A percentile compares a stretch with the other conserved stretches of the same genome.
Evolutionary conservation across 805 yeast species (phyloP).

Genomic region (Candida chauliodis): DNA sequence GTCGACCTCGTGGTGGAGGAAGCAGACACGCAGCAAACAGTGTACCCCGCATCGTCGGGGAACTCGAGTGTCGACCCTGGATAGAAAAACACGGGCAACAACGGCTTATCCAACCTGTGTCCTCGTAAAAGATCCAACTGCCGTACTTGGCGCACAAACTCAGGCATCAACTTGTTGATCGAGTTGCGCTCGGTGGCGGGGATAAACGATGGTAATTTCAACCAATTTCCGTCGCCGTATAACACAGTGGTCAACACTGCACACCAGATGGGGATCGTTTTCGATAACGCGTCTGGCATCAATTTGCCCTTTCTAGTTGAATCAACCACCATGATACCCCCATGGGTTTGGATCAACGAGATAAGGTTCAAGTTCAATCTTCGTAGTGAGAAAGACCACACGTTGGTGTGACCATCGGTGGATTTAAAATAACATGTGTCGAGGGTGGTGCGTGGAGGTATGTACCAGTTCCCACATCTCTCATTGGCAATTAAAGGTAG

Average conservation of each 20-base stretch:
- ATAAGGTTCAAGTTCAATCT: conserved; percentile 73
- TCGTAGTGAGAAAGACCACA: conserved; percentile 76
- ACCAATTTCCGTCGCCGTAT: conserved; percentile 28
- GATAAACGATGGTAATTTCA: conserved; percentile 26
- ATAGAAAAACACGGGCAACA: conserved; percentile 68
- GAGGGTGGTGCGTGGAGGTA: conserved; percentile 37
- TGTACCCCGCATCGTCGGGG: conserved; percentile 4
- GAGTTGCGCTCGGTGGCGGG: conserved; percentile 53
- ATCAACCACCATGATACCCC: conserved; percentile 66
- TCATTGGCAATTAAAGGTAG: conserved; percentile 66
- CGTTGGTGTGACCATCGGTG: conserved; percentile 83
- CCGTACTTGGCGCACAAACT: conserved; percentile 43
- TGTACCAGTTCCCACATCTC: conserved; percentile 87
- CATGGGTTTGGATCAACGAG: conserved; percentile 35
- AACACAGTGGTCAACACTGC: conserved; percentile 63
- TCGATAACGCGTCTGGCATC: conserved; percentile 83
- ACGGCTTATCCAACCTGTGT: conserved; percentile 31
- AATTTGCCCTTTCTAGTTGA: conserved; percentile 82
- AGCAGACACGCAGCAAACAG: conserved; percentile 53
- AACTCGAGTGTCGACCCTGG: conserved; percentile 38
- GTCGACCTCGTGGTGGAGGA: conserved; percentile 28
- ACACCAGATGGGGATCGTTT: conserved; percentile 91
- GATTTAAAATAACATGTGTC: conserved; percentile 77
- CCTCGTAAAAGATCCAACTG: conserved; percentile 33
- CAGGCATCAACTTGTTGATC: conserved; percentile 46